Percentiles rank a stretch among this genome's conserved stretches.
Conservation (phyloP, 805 yeast species). For the Ogataea pignaliae region DNA sequence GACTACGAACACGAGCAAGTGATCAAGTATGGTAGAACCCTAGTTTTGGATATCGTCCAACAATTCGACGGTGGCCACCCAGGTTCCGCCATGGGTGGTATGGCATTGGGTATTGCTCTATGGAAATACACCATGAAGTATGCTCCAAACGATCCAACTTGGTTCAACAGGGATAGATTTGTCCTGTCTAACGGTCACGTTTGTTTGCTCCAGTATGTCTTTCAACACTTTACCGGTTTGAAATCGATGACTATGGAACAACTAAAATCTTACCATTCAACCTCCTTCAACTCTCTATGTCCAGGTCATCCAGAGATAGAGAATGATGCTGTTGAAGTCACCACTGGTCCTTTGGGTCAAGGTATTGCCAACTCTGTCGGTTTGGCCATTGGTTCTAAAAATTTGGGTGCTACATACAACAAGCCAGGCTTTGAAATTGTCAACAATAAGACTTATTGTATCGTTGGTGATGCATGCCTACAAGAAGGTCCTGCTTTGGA, state of each 20-base stretch:
- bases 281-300: slow-evolving; percentile 83
- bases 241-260: slow-evolving; percentile 72
- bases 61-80: slow-evolving; percentile 74
- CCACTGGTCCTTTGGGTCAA: slow-evolving; percentile 99
- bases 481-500: slow-evolving; percentile 97
- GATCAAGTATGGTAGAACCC: slow-evolving; percentile 30
- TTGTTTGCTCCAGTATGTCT: slow-evolving; percentile 79
- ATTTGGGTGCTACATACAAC: slow-evolving; percentile 89
- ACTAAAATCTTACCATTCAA: slow-evolving; percentile 65
- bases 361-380: slow-evolving; percentile 97
- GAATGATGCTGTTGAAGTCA: slow-evolving; percentile 90
- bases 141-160: slow-evolving; percentile 86
- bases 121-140: slow-evolving; percentile 71
- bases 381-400: slow-evolving; percentile 89
- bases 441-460: slow-evolving; percentile 70
- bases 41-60: slow-evolving; percentile 32
- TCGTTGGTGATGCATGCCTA: slow-evolving; percentile 96
- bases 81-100: slow-evolving; percentile 98
- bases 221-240: slow-evolving; percentile 84
- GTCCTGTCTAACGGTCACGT: slow-evolving; percentile 97
- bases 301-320: slow-evolving; percentile 98
- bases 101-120: slow-evolving; percentile 88
- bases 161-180: slow-evolving; percentile 95
- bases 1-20: slow-evolving; percentile 26
- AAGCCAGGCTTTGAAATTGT: slow-evolving; percentile 73